Conservation (phyloP, 306 rosid species). For the Gastrolobium villosum region DNA sequence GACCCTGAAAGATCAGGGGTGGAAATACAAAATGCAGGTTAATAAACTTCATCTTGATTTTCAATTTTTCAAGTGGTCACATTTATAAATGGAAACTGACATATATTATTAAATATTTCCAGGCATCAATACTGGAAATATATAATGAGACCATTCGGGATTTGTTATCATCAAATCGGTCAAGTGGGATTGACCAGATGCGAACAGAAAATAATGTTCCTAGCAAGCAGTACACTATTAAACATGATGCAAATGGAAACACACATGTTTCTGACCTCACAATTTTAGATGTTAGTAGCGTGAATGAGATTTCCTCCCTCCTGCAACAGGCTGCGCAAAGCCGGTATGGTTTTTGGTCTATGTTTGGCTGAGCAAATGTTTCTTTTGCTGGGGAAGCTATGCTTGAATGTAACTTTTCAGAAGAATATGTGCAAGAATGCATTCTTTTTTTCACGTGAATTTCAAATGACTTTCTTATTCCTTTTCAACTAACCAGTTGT, state of each 20-base stretch:
- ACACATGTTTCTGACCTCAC: constrained; percentile 88
- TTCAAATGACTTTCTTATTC: constrained; percentile 34
- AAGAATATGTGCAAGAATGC: constrained; percentile 6
- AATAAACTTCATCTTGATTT: constrained; percentile 16
- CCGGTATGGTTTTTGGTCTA: constrained; percentile 57
- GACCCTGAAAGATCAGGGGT: constrained; percentile 82
- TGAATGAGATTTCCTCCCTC: constrained; percentile 90
- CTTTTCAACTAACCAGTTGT: background rate
- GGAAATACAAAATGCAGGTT: constrained; percentile 96
- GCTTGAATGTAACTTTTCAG: constrained; percentile 28
- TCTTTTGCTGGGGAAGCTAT: constrained; percentile 20
- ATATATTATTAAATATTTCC: constrained; percentile 24
- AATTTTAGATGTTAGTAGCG: constrained; percentile 79
- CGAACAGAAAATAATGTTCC: constrained; percentile 65
- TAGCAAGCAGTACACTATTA: constrained; percentile 86
- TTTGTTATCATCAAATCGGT: constrained; percentile 70
- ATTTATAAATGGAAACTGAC: constrained; percentile 27
- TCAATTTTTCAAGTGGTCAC: constrained; percentile 27
- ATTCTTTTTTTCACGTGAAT: constrained; percentile 13
- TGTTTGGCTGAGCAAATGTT: constrained; percentile 18
- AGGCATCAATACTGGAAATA: constrained; percentile 93
- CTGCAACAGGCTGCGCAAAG: constrained; percentile 86
- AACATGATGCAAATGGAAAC: constrained; percentile 91
- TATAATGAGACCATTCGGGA: constrained; percentile 95
- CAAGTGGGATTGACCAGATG: constrained; percentile 61